Percentiles rank a stretch among this genome's conserved stretches.
These are phyloP conservation scores for Aspergillus fumigatus DNA, from an alignment of 2,329 filamentous ascomycete species.

Conservation along the genomic window DNA sequence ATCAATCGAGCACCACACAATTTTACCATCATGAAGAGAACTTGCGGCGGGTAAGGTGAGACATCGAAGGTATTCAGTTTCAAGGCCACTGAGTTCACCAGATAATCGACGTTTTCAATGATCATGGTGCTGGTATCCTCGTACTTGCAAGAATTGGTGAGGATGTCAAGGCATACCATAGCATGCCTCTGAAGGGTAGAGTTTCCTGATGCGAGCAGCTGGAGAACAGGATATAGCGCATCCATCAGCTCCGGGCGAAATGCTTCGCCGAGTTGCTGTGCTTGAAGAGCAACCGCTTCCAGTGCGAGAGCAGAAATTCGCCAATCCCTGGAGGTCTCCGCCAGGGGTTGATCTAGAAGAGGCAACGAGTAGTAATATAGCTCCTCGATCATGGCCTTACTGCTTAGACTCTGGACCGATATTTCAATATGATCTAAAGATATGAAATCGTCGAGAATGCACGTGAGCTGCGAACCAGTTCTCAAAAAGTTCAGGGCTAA, in stretches of 20 bases:
- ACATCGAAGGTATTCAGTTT: slow-evolving; percentile 90
- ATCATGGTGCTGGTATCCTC: slow-evolving; percentile 69
- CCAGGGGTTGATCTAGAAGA: slow-evolving; percentile 34
- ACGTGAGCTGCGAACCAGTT: slow-evolving; percentile 48
- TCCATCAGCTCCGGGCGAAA: slow-evolving; percentile 88
- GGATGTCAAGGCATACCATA: slow-evolving; percentile 72
- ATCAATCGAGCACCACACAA: slow-evolving; percentile 77
- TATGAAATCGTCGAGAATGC: slow-evolving; percentile 65
- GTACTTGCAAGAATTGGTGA: slow-evolving; percentile 75
- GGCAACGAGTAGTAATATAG: slow-evolving; percentile 41
- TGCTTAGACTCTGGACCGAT: slow-evolving; percentile 19
- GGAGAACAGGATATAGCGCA: slow-evolving; percentile 82
- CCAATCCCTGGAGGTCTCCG: slow-evolving; percentile 55
- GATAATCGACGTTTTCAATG: slow-evolving; percentile 89
- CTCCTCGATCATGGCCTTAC: slow-evolving; percentile 40
- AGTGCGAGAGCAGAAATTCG: slow-evolving; percentile 72
- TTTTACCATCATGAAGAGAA: slow-evolving; percentile 89
- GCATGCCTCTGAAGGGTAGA: slow-evolving; percentile 71
- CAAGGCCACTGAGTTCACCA: slow-evolving; percentile 86
- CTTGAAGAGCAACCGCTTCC: slow-evolving; percentile 73
- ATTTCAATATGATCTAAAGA: slow-evolving; percentile 41
- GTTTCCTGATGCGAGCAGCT: slow-evolving; percentile 72
- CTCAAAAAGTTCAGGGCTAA: slow-evolving; percentile 68
- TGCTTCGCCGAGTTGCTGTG: slow-evolving; percentile 58
- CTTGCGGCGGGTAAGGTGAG: slow-evolving; percentile 83